Base-by-base conservation (phyloP, 139 green algal genomes). In the Pleodorina starrii region DNA sequence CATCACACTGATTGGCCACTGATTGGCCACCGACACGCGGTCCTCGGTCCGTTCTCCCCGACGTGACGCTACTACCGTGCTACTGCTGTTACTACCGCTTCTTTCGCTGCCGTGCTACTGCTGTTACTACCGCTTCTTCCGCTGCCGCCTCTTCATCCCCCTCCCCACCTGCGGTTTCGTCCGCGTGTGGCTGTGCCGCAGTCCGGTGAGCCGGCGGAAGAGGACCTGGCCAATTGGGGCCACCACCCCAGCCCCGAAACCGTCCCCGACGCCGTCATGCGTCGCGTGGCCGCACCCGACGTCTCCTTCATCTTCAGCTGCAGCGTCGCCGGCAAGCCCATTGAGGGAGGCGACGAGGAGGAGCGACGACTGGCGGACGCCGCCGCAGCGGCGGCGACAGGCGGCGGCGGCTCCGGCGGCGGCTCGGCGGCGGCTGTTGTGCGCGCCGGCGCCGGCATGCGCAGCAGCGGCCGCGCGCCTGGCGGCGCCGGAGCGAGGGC, bases 221-320 rank as follows among this genome's bases (percentile, higher is more conserved):
- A 99, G 85, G 97, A 99, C 86, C 92, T 99, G 76, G 80, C 92
- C 36, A 86, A 88, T 81, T 99, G 98, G 97, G 97, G 90, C 21
- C 98, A 99, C 89, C 98, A 99, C 92, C 89, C 90, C 71, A 84
- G 35, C 19, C 68, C 92, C 2, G n/a, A 63, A 36, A 98, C 92
- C 0, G 93, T 99, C 75, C 96, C 97, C 2, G 98, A 99, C 90
- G 42, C 84, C 0, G 90, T 96, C 27, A 91, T 98, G 92, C 92
- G 95, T 71, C 72, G 83, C 0, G 88, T 93, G 6, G 93, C 91
- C 0, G 88, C 51, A 0, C 86, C 93, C 32, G 92, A 96, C 81
- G 93, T 99, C 9, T 95, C 82, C 68, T 99, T 99, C 91, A 91
- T 99, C 51, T 99, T 99, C 92, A 96, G 75, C 71, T 98, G 95